Base-by-base conservation (phyloP, 129 eudicot genomes). In the Pittosporum tobira region DNA sequence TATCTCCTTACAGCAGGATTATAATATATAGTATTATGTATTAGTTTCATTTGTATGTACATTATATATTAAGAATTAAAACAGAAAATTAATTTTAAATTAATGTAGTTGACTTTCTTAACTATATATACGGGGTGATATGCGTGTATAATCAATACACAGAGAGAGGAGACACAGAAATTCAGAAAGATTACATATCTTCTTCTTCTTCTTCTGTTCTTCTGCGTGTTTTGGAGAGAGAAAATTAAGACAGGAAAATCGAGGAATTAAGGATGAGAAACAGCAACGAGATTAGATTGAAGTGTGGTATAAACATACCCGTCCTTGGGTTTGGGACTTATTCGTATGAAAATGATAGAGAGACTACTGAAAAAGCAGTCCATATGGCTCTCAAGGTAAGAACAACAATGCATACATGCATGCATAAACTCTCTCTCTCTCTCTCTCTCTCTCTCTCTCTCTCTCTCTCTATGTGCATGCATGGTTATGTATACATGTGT, bases 301-400 rank as follows among this genome's bases (percentile, higher is more conserved):
- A 49, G 24, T 29, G 58, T 31, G 68, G 68, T 12, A 64, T 28
- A 19, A 58, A 60, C 61, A 73, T 77, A 34, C 88, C 88, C 7
- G 20, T 71, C 0, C 52, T 82, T 52, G 88, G 84, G 21, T 59
- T 82, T 44, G 88, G 88, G 1, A 82, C 88, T 28, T 82, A 77
- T 30, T 73, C 88, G 8, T 64, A 14, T 20, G 75, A 79, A 27
- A 77, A 82, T 61, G 84, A 82, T 30, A 38, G 48, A 22, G 52
- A 68, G 19, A 29, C 81, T 13, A 77, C 88, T 18, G 58, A 82
- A 52, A 53, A 67, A 13, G 88, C 88, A 57, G 50, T 82, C 60
- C 51, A 61, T 27, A 53, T 57, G 61, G 88, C 88, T 55, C 73
- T 82, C 45, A 68, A 77, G 88, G 88, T 78, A 77, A 16, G 38